Evolutionary conservation across 1,284 basidiomycete species (phyloP).

Genomic region (Cutaneotrichosporon mucoides): DNA sequence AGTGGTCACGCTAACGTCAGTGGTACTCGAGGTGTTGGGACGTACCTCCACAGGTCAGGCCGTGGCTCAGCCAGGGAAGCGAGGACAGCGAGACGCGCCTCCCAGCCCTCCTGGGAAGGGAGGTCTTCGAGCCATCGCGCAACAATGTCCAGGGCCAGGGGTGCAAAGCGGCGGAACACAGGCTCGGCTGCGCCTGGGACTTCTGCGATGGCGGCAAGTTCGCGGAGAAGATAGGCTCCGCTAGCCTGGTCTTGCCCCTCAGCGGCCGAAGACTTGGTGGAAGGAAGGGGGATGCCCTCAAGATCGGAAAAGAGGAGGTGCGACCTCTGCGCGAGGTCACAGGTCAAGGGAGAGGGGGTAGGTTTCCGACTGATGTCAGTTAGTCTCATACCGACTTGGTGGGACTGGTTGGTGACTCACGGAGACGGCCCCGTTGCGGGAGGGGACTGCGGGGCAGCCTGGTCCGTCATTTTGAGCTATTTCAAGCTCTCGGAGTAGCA

Average conservation of each 20-base stretch:
- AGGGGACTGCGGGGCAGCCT: conserved; percentile 2
- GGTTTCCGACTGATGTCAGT: conserved; percentile 3
- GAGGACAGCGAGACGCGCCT: conserved; percentile 30
- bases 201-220: conserved; percentile 23
- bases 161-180: conserved; percentile 33
- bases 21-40: conserved; percentile 1
- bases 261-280: background rate
- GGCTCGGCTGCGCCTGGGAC: conserved; percentile 21
- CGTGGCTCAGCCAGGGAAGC: conserved; percentile 30
- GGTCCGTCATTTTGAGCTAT: conserved; percentile 6
- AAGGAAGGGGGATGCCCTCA: background rate
- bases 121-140: conserved; percentile 37
- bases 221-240: conserved; percentile 20
- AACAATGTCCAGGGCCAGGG: conserved; percentile 37
- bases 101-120: conserved; percentile 24
- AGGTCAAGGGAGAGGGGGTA: conserved; percentile 6
- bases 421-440: conserved; percentile 1
- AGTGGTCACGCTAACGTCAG: conserved; percentile 23
- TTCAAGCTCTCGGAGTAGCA: background rate
- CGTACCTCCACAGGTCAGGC: conserved; percentile 45
- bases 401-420: conserved; percentile 1
- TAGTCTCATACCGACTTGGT: background rate
- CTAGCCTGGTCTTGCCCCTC: background rate
- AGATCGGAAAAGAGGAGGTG: conserved; percentile 9
- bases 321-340: conserved; percentile 10